These are phyloP conservation scores for Cyberlindnera maclurae DNA, from an alignment of 805 yeast genomes.

Conservation along the genomic window DNA sequence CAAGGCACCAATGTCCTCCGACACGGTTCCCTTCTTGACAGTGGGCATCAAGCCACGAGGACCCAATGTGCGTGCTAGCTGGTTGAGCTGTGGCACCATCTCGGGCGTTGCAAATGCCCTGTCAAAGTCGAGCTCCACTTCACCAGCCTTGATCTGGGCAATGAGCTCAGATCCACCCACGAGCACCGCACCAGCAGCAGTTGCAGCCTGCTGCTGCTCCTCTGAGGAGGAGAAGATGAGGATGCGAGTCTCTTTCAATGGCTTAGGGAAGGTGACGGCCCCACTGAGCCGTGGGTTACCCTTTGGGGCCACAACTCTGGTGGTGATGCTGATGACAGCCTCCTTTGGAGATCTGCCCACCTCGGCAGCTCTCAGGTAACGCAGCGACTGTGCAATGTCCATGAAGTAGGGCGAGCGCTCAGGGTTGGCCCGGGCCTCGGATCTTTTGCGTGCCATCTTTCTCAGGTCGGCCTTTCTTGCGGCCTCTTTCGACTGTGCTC, in stretches of 20 bases:
- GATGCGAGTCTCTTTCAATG: slow-evolving; percentile 57
- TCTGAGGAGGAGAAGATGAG: slow-evolving; percentile 61
- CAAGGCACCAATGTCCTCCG: slow-evolving; percentile 50
- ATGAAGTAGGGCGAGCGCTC: slow-evolving; percentile 55
- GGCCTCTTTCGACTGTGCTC: slow-evolving; percentile 20
- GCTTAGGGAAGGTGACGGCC: slow-evolving; percentile 61
- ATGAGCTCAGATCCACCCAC: slow-evolving; percentile 74
- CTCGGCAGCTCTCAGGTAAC: slow-evolving; percentile 81
- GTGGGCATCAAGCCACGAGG: slow-evolving; percentile 87
- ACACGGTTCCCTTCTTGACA: slow-evolving; percentile 79
- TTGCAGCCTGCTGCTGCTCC: slow-evolving; percentile 45
- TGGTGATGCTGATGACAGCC: slow-evolving; percentile 61
- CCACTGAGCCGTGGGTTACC: slow-evolving; percentile 77
- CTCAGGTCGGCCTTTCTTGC: slow-evolving; percentile 29
- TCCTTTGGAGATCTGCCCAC: slow-evolving; percentile 75
- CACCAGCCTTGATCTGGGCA: slow-evolving; percentile 47
- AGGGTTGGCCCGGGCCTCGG: slow-evolving; percentile 35
- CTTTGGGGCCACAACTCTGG: slow-evolving; percentile 60
- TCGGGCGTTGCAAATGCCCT: slow-evolving; percentile 85
- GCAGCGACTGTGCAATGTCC: slow-evolving; percentile 65
- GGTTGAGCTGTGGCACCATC: slow-evolving; percentile 51
- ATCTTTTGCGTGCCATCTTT: slow-evolving; percentile 29
- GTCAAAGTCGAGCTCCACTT: slow-evolving; percentile 51
- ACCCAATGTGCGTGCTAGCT: slow-evolving; percentile 76
- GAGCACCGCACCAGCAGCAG: slow-evolving; percentile 48